These are phyloP conservation scores for Echinosphaeria canescens DNA, from an alignment of 2,329 filamentous ascomycete species.

Conservation along the genomic window DNA sequence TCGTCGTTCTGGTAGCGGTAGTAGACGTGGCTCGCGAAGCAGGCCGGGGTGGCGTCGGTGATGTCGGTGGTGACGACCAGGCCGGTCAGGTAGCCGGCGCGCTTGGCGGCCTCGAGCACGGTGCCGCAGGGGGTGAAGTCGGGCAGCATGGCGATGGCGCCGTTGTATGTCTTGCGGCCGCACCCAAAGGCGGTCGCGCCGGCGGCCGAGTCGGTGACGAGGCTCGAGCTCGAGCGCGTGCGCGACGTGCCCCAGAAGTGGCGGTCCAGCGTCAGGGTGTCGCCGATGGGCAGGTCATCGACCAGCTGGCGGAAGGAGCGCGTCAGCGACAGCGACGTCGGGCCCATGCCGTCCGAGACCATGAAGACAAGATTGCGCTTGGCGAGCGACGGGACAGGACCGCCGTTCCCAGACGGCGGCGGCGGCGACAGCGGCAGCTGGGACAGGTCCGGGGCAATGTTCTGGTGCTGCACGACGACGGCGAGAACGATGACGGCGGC, in stretches of 20 bases:
- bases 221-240: constrained; percentile 61
- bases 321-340: constrained; percentile 71
- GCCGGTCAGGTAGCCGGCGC: constrained; percentile 78
- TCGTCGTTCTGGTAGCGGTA: constrained; percentile 63
- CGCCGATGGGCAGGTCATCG: constrained; percentile 47
- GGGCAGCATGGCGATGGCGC: constrained; percentile 77
- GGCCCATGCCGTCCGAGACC: constrained; percentile 98
- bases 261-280: constrained; percentile 62
- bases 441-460: constrained; percentile 11
- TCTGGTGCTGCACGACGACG: constrained; percentile 54
- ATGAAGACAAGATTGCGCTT: constrained; percentile 97
- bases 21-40: constrained; percentile 79
- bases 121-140: constrained; percentile 78
- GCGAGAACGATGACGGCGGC: constrained; percentile 59
- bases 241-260: constrained; percentile 82
- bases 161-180: constrained; percentile 86
- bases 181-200: constrained; percentile 94
- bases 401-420: no score
- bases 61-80: constrained; percentile 88
- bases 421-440: constrained; percentile 9
- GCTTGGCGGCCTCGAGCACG: constrained; percentile 80
- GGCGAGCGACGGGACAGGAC: constrained; percentile 18
- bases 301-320: constrained; percentile 67
- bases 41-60: constrained; percentile 90
- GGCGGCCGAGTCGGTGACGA: constrained; percentile 93